Evolutionary conservation across 208 protist genomes (phyloP).

Genomic region (Zelonia costaricensis): DNA sequence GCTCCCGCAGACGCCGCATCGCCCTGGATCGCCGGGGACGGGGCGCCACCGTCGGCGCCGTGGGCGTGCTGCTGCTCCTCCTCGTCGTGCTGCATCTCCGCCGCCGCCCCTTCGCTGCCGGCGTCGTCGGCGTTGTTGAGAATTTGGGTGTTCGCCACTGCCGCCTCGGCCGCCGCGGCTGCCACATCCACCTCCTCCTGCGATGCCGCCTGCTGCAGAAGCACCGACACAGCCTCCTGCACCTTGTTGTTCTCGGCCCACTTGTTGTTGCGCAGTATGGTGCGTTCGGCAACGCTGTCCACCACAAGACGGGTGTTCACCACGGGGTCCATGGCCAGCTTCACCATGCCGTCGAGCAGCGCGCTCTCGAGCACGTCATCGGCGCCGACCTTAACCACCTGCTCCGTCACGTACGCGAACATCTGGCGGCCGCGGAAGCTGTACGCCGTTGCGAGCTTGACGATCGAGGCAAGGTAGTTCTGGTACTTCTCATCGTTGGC

Average conservation of each 20-base stretch:
- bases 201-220: slow-evolving; percentile 32
- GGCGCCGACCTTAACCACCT: slow-evolving; percentile 68
- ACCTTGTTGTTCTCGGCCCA: slow-evolving; percentile 59
- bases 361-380: slow-evolving; percentile 68
- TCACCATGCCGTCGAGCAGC: slow-evolving; percentile 60
- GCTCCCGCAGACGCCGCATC: too few relatives aligned
- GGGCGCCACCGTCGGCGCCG: slow-evolving; percentile 8
- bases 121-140: slow-evolving; percentile 16
- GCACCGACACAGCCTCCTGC: slow-evolving; percentile 35
- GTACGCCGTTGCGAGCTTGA: slow-evolving; percentile 68
- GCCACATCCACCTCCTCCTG: slow-evolving; percentile 29
- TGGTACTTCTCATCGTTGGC: slow-evolving; percentile 36
- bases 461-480: slow-evolving; percentile 66
- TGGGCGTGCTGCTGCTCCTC: too few relatives aligned
- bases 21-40: slow-evolving; percentile 1
- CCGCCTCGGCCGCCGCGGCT: slow-evolving; percentile 25
- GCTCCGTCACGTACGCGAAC: slow-evolving; percentile 87
- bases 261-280: slow-evolving; percentile 40
- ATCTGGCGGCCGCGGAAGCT: slow-evolving; percentile 89
- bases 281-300: slow-evolving; percentile 52
- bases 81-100: slow-evolving; percentile 19
- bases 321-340: slow-evolving; percentile 76
- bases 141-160: slow-evolving; percentile 26
- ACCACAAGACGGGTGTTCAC: slow-evolving; percentile 90
- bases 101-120: neutral